Conservation (phyloP, 768 basidiomycete genomes). For the Amanita rimosa region DNA sequence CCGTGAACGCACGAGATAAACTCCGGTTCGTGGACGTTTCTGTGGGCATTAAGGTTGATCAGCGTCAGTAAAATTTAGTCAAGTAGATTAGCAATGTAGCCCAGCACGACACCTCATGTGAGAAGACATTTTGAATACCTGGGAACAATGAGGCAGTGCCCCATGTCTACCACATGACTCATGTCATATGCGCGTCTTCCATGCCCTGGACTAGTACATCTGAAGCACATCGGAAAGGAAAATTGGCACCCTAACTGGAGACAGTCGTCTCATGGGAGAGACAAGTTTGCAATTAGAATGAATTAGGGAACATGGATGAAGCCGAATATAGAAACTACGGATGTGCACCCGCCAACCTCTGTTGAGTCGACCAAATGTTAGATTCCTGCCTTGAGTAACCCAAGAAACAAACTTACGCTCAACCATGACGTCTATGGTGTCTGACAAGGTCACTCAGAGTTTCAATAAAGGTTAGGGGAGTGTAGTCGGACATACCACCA, state of each 20-base stretch:
- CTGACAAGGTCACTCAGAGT: constrained; percentile 20
- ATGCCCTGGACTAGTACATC: not conserved
- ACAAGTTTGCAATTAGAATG: not conserved
- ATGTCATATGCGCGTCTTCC: not conserved
- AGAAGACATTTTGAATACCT: not conserved
- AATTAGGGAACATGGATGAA: not conserved
- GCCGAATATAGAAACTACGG: not conserved
- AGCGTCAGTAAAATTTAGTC: not conserved
- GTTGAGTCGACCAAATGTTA: constrained; percentile 16
- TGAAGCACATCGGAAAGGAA: not conserved
- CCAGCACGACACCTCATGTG: not conserved
- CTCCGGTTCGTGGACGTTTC: not conserved
- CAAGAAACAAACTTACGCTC: constrained; percentile 59
- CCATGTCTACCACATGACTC: constrained; percentile 1
- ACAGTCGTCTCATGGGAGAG: not conserved
- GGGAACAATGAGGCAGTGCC: not conserved
- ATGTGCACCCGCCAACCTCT: constrained; percentile 6
- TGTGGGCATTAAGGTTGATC: not conserved
- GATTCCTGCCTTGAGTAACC: constrained; percentile 6
- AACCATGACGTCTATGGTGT: constrained; percentile 95
- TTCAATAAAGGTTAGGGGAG: not conserved
- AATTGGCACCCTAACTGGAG: not conserved
- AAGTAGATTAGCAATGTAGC: not conserved
- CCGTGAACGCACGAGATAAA: not conserved
- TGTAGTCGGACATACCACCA: constrained; percentile 41